These are phyloP conservation scores for Dendrothele bispora DNA, from an alignment of 768 basidiomycete genomes.

Conservation along the genomic window DNA sequence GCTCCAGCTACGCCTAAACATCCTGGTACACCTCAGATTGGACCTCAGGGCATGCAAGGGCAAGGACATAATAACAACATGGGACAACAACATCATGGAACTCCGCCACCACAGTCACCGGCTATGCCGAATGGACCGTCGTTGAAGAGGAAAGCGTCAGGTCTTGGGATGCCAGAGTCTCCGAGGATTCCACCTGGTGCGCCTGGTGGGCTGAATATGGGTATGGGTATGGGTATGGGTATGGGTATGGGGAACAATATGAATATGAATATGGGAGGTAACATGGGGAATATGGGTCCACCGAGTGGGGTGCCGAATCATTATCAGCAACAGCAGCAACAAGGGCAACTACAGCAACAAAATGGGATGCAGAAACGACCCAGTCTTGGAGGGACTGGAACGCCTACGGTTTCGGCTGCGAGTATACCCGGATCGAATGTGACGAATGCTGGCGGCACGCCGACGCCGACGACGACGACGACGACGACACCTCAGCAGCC, in stretches of 20 bases:
- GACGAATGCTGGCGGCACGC: too few species aligned
- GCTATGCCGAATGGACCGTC: too few species aligned
- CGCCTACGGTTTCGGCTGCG: too few species aligned
- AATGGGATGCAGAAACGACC: too few species aligned
- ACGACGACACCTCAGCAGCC: too few species aligned
- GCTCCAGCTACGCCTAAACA: conserved; percentile 3
- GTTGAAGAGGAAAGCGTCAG: too few species aligned
- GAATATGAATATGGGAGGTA: conserved; percentile 3
- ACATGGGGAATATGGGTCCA: neutral
- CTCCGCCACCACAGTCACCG: conserved; percentile 4
- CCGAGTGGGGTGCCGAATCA: neutral
- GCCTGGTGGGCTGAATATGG: neutral
- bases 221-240: neutral
- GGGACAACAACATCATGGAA: conserved; percentile 1
- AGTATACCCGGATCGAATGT: too few species aligned
- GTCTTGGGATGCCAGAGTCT: neutral
- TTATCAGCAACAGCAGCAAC: too few species aligned
- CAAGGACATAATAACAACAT: too few species aligned
- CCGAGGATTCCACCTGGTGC: neutral
- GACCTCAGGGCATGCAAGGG: conserved; percentile 1
- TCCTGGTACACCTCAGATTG: conserved; percentile 7
- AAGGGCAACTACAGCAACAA: neutral
- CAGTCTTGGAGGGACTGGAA: too few species aligned
- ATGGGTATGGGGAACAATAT: neutral
- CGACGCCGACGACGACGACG: too few species aligned